Percentiles rank a stretch among this genome's conserved stretches.
phyloP scores from a whole-genome alignment of 192 early-diverging fungal genomes.

The Coemansia erecta region DNA sequence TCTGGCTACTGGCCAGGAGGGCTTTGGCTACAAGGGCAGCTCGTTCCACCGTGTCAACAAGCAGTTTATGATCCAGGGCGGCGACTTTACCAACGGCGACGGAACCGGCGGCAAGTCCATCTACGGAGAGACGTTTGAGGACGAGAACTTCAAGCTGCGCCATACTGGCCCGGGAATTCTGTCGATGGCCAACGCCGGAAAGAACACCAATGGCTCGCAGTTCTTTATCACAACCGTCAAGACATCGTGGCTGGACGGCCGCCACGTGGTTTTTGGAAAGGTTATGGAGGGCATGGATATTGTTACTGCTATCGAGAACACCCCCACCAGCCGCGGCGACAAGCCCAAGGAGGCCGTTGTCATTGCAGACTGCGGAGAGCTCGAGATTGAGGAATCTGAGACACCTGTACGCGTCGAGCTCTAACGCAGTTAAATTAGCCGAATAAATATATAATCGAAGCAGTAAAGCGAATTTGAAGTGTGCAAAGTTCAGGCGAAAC shows the following conservation, averaged over 20 bases:
- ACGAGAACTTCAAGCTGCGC: conserved; percentile 76
- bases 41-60: conserved; percentile 89
- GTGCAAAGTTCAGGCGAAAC: too few relatives aligned
- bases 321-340: conserved; percentile 54
- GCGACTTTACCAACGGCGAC: too few relatives aligned
- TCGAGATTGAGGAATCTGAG: conserved; percentile 59
- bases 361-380: conserved; percentile 72
- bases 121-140: conserved; percentile 76
- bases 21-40: conserved; percentile 66
- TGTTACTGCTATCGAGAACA: conserved; percentile 33
- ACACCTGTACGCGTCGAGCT: conserved; percentile 49
- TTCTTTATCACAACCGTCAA: conserved; percentile 76
- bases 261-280: conserved; percentile 80
- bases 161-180: conserved; percentile 69
- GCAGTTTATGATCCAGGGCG: conserved; percentile 90
- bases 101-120: conserved; percentile 85
- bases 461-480: too few relatives aligned
- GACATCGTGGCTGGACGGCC: conserved; percentile 74
- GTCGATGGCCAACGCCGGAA: conserved; percentile 81
- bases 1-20: conserved; percentile 55
- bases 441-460: too few relatives aligned
- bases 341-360: conserved; percentile 67
- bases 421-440: background rate
- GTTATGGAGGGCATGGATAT: conserved; percentile 64
- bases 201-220: conserved; percentile 79